These are phyloP conservation scores for Collybia sordida DNA, from an alignment of 768 basidiomycete species.

Conservation along the genomic window DNA sequence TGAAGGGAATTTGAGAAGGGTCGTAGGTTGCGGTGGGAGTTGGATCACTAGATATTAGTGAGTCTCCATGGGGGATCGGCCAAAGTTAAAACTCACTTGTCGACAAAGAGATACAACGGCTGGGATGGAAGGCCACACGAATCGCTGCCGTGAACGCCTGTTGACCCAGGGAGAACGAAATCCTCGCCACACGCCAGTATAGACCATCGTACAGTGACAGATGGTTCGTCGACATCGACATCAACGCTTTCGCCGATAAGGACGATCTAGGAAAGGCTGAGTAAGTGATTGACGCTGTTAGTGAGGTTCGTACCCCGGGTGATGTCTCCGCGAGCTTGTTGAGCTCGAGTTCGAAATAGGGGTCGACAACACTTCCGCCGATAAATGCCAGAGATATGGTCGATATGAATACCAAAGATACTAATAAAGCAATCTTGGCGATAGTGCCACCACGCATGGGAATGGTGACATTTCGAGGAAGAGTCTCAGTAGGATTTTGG, in stretches of 20 bases:
- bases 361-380: conserved; percentile 40
- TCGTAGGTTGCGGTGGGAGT: conserved; percentile 42
- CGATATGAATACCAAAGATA: conserved; percentile 48
- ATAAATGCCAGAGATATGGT: conserved; percentile 50
- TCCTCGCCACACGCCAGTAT: conserved; percentile 50
- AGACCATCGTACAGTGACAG: conserved; percentile 56
- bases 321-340: conserved; percentile 36
- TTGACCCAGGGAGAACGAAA: conserved; percentile 43
- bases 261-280: conserved; percentile 39
- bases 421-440: conserved; percentile 35
- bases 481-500: not conserved
- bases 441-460: conserved; percentile 30
- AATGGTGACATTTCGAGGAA: conserved; percentile 18
- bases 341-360: conserved; percentile 37
- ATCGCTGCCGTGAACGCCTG: conserved; percentile 42
- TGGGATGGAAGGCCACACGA: conserved; percentile 47
- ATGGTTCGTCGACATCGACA: conserved; percentile 58
- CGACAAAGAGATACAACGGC: conserved; percentile 44
- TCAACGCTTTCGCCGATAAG: conserved; percentile 58
- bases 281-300: conserved; percentile 1
- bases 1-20: conserved; percentile 44
- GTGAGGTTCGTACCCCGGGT: conserved; percentile 39
- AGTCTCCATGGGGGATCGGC: not conserved
- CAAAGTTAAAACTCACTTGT: conserved; percentile 35
- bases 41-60: conserved; percentile 23